phyloP scores from a whole-genome alignment of 768 basidiomycete species.

The Chiua virens region DNA sequence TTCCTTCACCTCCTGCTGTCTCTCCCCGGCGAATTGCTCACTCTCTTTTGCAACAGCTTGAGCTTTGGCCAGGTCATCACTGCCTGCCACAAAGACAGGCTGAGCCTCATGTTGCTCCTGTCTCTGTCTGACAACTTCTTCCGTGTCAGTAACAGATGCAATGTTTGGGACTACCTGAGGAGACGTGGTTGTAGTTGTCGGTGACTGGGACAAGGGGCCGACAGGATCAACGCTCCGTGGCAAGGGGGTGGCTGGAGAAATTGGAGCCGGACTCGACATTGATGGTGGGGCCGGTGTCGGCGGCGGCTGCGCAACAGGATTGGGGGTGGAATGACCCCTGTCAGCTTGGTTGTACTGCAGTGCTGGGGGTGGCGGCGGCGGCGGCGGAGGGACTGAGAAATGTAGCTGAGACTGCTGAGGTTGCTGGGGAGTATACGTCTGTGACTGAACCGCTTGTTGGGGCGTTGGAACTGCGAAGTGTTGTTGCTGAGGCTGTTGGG shows the following conservation, averaged over 20 bases:
- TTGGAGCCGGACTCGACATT: constrained; percentile 4
- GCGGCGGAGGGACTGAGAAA: constrained; percentile 22
- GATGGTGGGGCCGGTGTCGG: constrained; percentile 1
- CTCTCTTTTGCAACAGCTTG: constrained; percentile 17
- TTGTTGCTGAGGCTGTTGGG: constrained; percentile 13
- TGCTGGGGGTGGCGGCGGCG: constrained; percentile 8
- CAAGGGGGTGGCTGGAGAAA: constrained; percentile 5
- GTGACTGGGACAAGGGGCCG: constrained; percentile 14
- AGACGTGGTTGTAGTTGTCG: constrained; percentile 20
- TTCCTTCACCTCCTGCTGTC: background rate
- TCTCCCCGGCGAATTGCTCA: constrained; percentile 17
- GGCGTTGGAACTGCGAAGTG: constrained; percentile 19
- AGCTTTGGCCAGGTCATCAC: background rate
- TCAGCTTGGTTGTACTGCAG: constrained; percentile 7
- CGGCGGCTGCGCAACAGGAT: constrained; percentile 1
- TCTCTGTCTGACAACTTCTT: constrained; percentile 39
- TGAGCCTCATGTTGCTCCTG: constrained; percentile 19
- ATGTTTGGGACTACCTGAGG: constrained; percentile 6
- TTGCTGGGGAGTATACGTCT: constrained; percentile 13
- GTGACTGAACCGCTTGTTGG: constrained; percentile 12
- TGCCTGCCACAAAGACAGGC: background rate
- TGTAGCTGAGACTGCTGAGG: constrained; percentile 21
- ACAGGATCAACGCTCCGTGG: background rate
- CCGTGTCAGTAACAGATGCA: constrained; percentile 18
- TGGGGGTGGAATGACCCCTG: background rate